Evolutionary conservation across 2,329 filamentous ascomycete species (phyloP), one percentile per base, ranked within the genome.

Genomic region (Ophiostoma montium): DNA sequence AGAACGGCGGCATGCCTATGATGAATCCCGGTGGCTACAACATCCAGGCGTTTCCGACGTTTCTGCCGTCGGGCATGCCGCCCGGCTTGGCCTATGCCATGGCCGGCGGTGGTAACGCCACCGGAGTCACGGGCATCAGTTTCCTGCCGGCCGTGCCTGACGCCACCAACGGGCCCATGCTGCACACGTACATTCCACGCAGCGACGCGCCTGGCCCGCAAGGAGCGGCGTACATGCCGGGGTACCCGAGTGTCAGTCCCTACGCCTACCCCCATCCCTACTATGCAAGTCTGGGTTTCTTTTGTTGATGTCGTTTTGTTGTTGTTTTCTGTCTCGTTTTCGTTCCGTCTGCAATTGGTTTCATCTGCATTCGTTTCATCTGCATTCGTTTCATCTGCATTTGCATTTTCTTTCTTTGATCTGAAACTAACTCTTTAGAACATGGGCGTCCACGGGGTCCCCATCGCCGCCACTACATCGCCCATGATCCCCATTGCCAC

Each of bases 121-220:
- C 50, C 2, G 41, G 39, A 7, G n/a, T 47, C 30, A 58, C 58
- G 44, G 71, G 70, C 48, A 59, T 72, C 46, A 70, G 75, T 59
- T 79, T 74, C 57, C 72, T 79, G 57, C 77, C 76, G 1, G 75
- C 72, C 27, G 73, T 76, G 15, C 74, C 75, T 3, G 73, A 77
- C 55, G 77, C 75, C 15, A 72, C 70, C 39, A 67, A 70, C 58
- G 77, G 76, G 3, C 70, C 74, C 2, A 72, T 74, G 50, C 58
- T 67, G 27, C 75, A 80, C 54, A 67, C 69, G 18, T 80, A 78
- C 55, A 62, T 73, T 47, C 76, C 77, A 53, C 74, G 73, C 39
- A 67, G 65, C 55, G 75, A 78, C 56, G 35, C 35, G 2, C 52
- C 52, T 5, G 50, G 52, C 10, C 48, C 47, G 4, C 41, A 32